phyloP scores from a whole-genome alignment of 768 basidiomycete genomes.

The Psilocybe tampanensis region DNA sequence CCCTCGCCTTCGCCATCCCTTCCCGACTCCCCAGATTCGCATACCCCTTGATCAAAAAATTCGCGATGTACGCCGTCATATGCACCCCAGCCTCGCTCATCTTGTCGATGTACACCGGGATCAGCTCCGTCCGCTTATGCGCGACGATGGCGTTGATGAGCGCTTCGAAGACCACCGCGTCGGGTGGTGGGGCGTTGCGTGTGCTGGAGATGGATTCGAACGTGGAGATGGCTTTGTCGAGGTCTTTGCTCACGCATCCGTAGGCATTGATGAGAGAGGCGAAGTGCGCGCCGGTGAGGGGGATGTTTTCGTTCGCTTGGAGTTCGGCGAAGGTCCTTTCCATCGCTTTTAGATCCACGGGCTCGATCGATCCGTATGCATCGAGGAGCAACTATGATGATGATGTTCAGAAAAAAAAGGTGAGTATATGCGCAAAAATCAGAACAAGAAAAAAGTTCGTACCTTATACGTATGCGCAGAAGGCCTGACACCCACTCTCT shows the following conservation, averaged over 20 bases:
- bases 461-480: constrained; percentile 96
- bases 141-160: constrained; percentile 85
- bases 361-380: constrained; percentile 83
- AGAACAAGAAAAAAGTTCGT: constrained; percentile 13
- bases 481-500: constrained; percentile 61
- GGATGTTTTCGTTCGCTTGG: constrained; percentile 44
- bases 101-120: constrained; percentile 64
- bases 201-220: constrained; percentile 71
- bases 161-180: constrained; percentile 89
- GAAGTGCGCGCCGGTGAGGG: constrained; percentile 52
- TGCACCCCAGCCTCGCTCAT: constrained; percentile 68
- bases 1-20: constrained; percentile 70
- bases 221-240: constrained; percentile 71
- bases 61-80: constrained; percentile 95
- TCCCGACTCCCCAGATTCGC: constrained; percentile 68
- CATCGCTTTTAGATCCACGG: constrained; percentile 74
- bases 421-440: constrained; percentile 8
- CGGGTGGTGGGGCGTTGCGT: constrained; percentile 58
- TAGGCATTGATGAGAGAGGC: constrained; percentile 88
- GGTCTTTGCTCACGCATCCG: constrained; percentile 78
- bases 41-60: constrained; percentile 76
- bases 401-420: background rate
- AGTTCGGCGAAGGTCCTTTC: constrained; percentile 69
- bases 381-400: constrained; percentile 81
- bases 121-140: constrained; percentile 75